These are phyloP conservation scores for Neoboletus brunneissimus DNA, from an alignment of 768 basidiomycete species.

Conservation along the genomic window DNA sequence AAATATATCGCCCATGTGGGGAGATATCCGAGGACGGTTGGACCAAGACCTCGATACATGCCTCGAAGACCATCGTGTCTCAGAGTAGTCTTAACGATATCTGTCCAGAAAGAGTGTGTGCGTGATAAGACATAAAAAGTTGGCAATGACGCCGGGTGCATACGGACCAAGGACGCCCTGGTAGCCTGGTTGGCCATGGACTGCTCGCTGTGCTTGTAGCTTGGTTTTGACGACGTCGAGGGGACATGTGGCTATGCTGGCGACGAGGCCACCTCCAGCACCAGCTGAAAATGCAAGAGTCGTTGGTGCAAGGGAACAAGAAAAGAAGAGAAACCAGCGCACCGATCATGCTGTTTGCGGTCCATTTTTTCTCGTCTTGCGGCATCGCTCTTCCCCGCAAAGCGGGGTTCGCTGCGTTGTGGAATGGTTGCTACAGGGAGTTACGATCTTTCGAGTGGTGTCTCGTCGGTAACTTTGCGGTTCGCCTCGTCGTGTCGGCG, in stretches of 20 bases:
- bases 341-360: conserved; percentile 83
- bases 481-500: neutral
- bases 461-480: neutral
- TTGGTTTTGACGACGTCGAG: conserved; percentile 98
- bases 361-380: conserved; percentile 57
- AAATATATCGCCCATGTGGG: conserved; percentile 99
- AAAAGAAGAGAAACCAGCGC: conserved; percentile 23
- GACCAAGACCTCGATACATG: conserved; percentile 94
- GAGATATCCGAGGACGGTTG: conserved; percentile 93
- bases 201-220: conserved; percentile 85
- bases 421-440: neutral
- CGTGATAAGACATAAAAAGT: conserved; percentile 17
- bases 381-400: conserved; percentile 69
- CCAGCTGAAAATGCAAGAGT: conserved; percentile 55
- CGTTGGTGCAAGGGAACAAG: neutral
- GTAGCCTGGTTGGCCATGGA: conserved; percentile 70
- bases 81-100: conserved; percentile 57
- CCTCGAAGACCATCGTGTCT: conserved; percentile 76
- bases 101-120: conserved; percentile 26
- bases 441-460: neutral
- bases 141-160: conserved; percentile 1
- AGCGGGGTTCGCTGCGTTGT: conserved; percentile 38
- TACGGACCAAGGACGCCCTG: conserved; percentile 70
- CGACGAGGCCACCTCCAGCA: conserved; percentile 91
- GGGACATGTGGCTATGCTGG: conserved; percentile 92